Percentiles rank a stretch among this genome's conserved stretches.
phyloP scores from a whole-genome alignment of 495 filamentous ascomycete species.

The Xylaria cubensis region DNA sequence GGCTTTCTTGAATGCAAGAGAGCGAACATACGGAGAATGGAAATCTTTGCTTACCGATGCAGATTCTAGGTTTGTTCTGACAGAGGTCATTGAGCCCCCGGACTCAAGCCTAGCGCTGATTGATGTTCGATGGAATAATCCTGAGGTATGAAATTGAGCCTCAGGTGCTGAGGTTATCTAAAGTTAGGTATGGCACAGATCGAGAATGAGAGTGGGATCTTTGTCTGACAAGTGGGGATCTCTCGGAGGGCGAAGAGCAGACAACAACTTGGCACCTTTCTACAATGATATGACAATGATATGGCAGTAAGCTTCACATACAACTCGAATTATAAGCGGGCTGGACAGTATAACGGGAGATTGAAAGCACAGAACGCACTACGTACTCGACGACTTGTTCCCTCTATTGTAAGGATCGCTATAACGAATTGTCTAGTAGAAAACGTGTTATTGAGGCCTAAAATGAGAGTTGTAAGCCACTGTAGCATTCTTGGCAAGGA shows the following conservation, averaged over 20 bases:
- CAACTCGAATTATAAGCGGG: not conserved
- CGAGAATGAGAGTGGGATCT: not conserved
- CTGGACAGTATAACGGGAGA: too few species aligned
- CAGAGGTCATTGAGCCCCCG: not conserved
- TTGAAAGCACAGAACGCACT: too few species aligned
- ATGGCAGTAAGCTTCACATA: not conserved
- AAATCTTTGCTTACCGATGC: not conserved
- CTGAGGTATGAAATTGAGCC: not conserved
- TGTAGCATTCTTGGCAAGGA: not conserved
- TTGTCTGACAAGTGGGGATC: not conserved
- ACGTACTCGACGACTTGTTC: not conserved
- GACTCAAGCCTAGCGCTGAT: not conserved
- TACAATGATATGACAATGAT: not conserved
- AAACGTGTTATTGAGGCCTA: not conserved
- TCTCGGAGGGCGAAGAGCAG: not conserved
- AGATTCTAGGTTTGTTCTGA: not conserved
- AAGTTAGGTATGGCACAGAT: not conserved
- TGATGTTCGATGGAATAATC: conserved; percentile 6
- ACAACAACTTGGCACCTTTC: not conserved
- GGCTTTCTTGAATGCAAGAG: not conserved
- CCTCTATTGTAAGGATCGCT: not conserved
- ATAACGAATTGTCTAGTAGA: not conserved
- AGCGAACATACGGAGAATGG: not conserved
- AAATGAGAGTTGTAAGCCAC: not conserved
- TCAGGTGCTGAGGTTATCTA: not conserved